Conservation (phyloP, 345 rosid species). For the Eucalyptus pauciflora region DNA sequence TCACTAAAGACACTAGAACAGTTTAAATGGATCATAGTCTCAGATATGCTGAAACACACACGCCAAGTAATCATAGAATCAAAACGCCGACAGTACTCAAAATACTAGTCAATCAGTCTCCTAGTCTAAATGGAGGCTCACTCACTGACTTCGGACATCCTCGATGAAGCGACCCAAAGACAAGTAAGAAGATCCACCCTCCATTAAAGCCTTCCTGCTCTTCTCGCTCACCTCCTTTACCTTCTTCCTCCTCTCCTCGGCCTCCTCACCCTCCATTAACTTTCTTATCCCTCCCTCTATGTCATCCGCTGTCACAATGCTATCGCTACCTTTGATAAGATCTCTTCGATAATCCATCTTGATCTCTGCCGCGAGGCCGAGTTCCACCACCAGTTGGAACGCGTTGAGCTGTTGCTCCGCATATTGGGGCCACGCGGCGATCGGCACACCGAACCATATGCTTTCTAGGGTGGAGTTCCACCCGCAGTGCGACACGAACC, state of each 20-base stretch:
- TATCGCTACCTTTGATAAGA: background rate
- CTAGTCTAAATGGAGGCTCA: background rate
- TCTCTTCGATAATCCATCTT: background rate
- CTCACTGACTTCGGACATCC: background rate
- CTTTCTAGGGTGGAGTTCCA: conserved; percentile 54
- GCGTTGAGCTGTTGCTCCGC: too few relatives aligned
- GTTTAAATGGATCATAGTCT: too few relatives aligned
- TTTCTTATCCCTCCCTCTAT: conserved; percentile 25
- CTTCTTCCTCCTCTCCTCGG: conserved; percentile 10
- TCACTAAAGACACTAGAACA: too few relatives aligned
- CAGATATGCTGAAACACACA: too few relatives aligned
- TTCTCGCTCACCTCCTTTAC: conserved; percentile 12
- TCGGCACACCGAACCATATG: conserved; percentile 7
- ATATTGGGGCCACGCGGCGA: too few relatives aligned
- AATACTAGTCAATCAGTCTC: too few relatives aligned
- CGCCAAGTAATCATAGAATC: too few relatives aligned
- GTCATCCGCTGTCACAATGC: background rate
- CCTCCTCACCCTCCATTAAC: conserved; percentile 22
- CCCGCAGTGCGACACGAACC: conserved; percentile 56
- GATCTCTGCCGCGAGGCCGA: too few relatives aligned
- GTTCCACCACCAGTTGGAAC: too few relatives aligned
- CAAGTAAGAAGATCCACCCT: conserved; percentile 38
- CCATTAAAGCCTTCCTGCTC: conserved; percentile 16
- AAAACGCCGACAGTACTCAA: too few relatives aligned
- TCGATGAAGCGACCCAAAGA: conserved; percentile 10